Conservation (phyloP, 768 basidiomycete species). For the Podaxis sp. region DNA sequence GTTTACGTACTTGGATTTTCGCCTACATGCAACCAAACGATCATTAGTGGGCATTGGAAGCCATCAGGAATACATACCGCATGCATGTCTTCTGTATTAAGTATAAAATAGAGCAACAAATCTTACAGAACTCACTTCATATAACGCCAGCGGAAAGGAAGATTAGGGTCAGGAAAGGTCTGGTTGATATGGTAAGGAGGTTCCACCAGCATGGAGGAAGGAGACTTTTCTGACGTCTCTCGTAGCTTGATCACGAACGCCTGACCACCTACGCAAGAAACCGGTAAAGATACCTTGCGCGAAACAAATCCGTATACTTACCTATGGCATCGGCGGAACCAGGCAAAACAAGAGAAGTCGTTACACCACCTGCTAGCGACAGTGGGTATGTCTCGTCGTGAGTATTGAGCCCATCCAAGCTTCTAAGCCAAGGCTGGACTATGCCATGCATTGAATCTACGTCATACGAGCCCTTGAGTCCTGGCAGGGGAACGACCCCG, state of each 20-base stretch:
- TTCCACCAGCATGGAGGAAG: conserved; percentile 75
- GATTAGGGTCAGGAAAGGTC: conserved; percentile 40
- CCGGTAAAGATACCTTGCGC: neutral
- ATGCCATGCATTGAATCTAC: conserved; percentile 51
- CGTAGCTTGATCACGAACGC: conserved; percentile 80
- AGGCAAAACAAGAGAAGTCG: conserved; percentile 73
- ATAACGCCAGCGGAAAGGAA: conserved; percentile 66
- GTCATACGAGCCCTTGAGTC: conserved; percentile 50
- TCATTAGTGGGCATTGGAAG: neutral
- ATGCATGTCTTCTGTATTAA: conserved; percentile 45
- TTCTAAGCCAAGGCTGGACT: conserved; percentile 62
- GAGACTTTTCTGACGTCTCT: conserved; percentile 64
- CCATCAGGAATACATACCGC: conserved; percentile 38
- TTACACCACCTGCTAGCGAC: conserved; percentile 78
- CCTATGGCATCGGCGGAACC: conserved; percentile 69
- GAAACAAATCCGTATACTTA: conserved; percentile 19
- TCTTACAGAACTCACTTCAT: conserved; percentile 54
- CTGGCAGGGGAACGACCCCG: conserved; percentile 51
- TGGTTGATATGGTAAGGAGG: conserved; percentile 62
- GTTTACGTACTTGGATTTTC: conserved; percentile 51
- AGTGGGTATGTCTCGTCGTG: conserved; percentile 71
- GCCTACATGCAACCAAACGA: conserved; percentile 28
- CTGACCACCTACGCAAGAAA: conserved; percentile 53
- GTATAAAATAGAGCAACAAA: neutral
- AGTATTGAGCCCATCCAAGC: conserved; percentile 78